Evolutionary conservation across 1,284 basidiomycete genomes (phyloP).

Genomic region (Leccinum pachyderme): DNA sequence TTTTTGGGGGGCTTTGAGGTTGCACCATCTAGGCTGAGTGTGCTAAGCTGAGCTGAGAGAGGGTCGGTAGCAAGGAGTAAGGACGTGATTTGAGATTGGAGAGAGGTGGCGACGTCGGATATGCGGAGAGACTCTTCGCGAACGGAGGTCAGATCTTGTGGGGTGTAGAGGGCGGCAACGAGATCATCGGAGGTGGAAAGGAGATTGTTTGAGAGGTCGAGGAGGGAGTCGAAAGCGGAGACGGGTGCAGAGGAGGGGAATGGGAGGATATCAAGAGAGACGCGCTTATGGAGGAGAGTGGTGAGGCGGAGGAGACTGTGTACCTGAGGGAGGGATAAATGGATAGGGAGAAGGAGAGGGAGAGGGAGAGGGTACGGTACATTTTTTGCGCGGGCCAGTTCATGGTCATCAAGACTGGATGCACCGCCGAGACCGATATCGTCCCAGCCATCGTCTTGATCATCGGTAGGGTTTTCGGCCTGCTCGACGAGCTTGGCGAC

Average conservation of each 20-base stretch:
- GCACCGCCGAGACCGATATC: slow-evolving; percentile 52
- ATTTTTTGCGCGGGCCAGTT: slow-evolving; percentile 50
- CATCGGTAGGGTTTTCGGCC: slow-evolving; percentile 21
- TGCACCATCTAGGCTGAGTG: slow-evolving; percentile 32
- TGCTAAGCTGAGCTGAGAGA: slow-evolving; percentile 37
- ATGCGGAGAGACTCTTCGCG: slow-evolving; percentile 39
- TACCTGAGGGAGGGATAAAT: slow-evolving; percentile 39
- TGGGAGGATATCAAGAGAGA: slow-evolving; percentile 50
- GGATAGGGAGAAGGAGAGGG: not conserved
- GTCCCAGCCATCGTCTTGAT: slow-evolving; percentile 59
- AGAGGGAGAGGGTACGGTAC: slow-evolving; percentile 33
- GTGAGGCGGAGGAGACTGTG: slow-evolving; percentile 58
- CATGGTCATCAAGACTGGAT: slow-evolving; percentile 39
- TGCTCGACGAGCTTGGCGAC: slow-evolving; percentile 54
- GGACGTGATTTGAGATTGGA: slow-evolving; percentile 34
- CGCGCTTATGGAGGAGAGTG: slow-evolving; percentile 60
- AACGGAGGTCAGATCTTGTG: slow-evolving; percentile 51
- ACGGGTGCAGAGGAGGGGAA: slow-evolving; percentile 23
- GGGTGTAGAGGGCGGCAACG: slow-evolving; percentile 58
- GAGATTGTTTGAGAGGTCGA: slow-evolving; percentile 48
- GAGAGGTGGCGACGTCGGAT: slow-evolving; percentile 33
- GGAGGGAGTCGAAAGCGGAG: slow-evolving; percentile 49
- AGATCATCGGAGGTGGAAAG: slow-evolving; percentile 61
- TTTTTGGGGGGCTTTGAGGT: slow-evolving; percentile 13
- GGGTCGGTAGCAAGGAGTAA: slow-evolving; percentile 23